These are phyloP conservation scores for Tuber brumale DNA, from an alignment of 495 filamentous ascomycete genomes.

Conservation along the genomic window DNA sequence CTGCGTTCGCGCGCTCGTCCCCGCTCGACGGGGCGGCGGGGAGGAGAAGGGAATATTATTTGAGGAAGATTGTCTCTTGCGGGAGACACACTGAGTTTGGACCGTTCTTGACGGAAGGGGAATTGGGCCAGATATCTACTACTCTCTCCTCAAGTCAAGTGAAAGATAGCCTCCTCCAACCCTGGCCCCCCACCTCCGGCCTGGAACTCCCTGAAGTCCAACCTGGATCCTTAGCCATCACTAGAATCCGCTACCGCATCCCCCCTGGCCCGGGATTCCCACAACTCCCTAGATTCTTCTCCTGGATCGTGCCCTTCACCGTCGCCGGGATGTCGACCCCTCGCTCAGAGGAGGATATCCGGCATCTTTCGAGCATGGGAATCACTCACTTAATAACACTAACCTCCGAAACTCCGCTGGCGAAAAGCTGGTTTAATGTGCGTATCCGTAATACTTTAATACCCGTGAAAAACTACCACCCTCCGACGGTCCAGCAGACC, in stretches of 20 bases:
- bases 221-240: neutral
- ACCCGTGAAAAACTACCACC: conserved; percentile 21
- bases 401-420: conserved; percentile 23
- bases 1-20: neutral
- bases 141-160: neutral
- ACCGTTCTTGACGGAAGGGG: conserved; percentile 6
- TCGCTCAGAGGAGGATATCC: conserved; percentile 8
- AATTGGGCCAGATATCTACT: neutral
- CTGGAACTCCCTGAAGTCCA: conserved; percentile 1
- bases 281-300: conserved; percentile 32
- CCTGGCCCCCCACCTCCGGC: neutral
- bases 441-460: conserved; percentile 20
- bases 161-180: neutral
- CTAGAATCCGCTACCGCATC: conserved; percentile 10
- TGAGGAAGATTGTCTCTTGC: conserved; percentile 6
- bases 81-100: conserved; percentile 18
- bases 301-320: conserved; percentile 20
- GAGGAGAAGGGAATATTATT: conserved; percentile 16
- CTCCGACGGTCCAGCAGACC: conserved; percentile 19
- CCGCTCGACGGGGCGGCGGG: neutral
- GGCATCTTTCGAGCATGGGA: conserved; percentile 6
- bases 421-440: conserved; percentile 16
- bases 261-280: neutral
- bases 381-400: conserved; percentile 29
- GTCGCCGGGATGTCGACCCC: conserved; percentile 29